Evolutionary conservation across 805 yeast species (phyloP).

Genomic region (Hanseniaspora lachancei): DNA sequence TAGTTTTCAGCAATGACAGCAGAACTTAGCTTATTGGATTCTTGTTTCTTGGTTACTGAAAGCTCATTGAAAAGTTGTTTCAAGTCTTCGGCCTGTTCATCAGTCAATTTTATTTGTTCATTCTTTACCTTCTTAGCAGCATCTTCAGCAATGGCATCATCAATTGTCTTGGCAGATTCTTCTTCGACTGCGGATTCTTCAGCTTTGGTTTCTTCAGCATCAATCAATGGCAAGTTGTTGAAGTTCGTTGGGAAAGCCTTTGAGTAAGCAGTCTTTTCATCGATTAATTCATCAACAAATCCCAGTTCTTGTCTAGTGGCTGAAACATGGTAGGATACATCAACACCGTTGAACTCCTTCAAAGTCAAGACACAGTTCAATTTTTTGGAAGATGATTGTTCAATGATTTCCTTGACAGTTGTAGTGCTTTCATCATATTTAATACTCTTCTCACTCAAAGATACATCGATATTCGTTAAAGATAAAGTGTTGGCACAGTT

Average conservation of each 20-base stretch:
- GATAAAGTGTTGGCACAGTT: background rate
- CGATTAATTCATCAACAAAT: slow-evolving; percentile 24
- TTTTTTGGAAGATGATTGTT: slow-evolving; percentile 15
- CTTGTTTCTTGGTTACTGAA: background rate
- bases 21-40: background rate
- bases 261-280: slow-evolving; percentile 25
- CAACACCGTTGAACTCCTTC: slow-evolving; percentile 24
- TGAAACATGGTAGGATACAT: slow-evolving; percentile 23
- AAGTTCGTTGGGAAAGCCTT: slow-evolving; percentile 25
- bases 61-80: background rate
- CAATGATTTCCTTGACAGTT: slow-evolving; percentile 4
- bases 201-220: slow-evolving; percentile 13
- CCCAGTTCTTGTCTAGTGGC: slow-evolving; percentile 26
- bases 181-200: slow-evolving; percentile 15
- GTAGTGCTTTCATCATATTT: background rate
- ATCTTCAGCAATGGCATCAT: slow-evolving; percentile 25
- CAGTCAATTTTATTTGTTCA: background rate
- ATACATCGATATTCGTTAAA: background rate
- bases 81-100: slow-evolving; percentile 3
- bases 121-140: slow-evolving; percentile 2
- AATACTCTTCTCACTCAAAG: background rate
- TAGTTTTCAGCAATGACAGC: slow-evolving; percentile 4
- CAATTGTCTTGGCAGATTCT: slow-evolving; percentile 10
- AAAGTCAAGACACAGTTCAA: slow-evolving; percentile 19
- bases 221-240: slow-evolving; percentile 20